Conservation (phyloP, 495 filamentous ascomycete genomes). For the Tuber brumale region DNA sequence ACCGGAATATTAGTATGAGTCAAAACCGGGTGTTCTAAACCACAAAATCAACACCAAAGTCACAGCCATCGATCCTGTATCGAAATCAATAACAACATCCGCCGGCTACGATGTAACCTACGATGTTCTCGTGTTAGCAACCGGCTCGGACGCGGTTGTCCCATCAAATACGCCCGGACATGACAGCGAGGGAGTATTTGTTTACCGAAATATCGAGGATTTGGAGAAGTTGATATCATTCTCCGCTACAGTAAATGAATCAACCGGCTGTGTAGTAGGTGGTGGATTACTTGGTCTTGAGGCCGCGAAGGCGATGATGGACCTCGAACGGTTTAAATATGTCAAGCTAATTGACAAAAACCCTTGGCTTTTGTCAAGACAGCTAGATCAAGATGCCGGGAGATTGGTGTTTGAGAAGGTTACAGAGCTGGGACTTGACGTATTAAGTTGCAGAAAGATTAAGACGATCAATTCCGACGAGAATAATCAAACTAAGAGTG, state of each 20-base stretch:
- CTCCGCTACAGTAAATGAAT: slow-evolving; percentile 58
- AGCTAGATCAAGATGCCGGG: slow-evolving; percentile 81
- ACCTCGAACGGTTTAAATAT: slow-evolving; percentile 66
- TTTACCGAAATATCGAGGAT: slow-evolving; percentile 88
- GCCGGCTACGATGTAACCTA: slow-evolving; percentile 67
- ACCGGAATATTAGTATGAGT: slow-evolving; percentile 41
- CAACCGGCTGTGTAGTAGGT: slow-evolving; percentile 75
- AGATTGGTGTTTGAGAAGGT: slow-evolving; percentile 80
- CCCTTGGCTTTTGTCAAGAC: slow-evolving; percentile 78
- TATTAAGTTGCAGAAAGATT: slow-evolving; percentile 72
- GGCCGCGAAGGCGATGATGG: slow-evolving; percentile 93
- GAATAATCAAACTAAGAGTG: slow-evolving; percentile 63
- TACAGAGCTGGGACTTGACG: slow-evolving; percentile 70
- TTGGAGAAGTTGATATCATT: slow-evolving; percentile 75
- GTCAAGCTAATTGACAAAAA: slow-evolving; percentile 87
- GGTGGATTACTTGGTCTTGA: slow-evolving; percentile 85
- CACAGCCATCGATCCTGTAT: slow-evolving; percentile 57
- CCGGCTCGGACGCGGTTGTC: slow-evolving; percentile 82
- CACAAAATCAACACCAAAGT: slow-evolving; percentile 82
- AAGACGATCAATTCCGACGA: slow-evolving; percentile 62
- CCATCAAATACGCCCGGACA: slow-evolving; percentile 75
- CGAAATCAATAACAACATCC: slow-evolving; percentile 65
- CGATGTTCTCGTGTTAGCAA: slow-evolving; percentile 84
- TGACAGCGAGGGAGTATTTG: slow-evolving; percentile 82
- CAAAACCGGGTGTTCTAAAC: slow-evolving; percentile 57